Evolutionary conservation across 2,329 filamentous ascomycete genomes (phyloP), one percentile per base, ranked within the genome.

Genomic region (Trichoderma semiorbis): DNA sequence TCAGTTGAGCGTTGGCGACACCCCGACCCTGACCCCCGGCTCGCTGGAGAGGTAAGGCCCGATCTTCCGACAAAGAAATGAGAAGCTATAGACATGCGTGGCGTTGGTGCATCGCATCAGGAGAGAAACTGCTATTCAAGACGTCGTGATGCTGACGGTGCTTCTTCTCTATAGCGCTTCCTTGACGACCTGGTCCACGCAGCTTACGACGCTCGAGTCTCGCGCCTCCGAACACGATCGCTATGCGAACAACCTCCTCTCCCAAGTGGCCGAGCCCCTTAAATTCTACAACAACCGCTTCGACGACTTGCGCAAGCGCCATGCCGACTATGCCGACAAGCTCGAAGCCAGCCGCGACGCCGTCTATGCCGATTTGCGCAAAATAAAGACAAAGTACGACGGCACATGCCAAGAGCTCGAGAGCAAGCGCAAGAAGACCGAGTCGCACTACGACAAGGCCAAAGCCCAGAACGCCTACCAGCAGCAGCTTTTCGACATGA

Each of bases 151-250:
- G 55, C 71, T 72, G 60, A 72, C 61, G 32, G 5, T 43, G 12
- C 21, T 2, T 32, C 28, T 47, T 47, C 28, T 14, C 24, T 50
- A 61, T 71, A 93, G 95, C 80, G 96, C 96, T 68, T 98, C 95
- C 26, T 89, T 99, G 80, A 98, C 95, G 30, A 99, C 95, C 68
- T 99, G 96, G 96, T 92, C 93, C 14, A 96, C 95, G 5, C 96
- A 98, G 81, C 88, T 99, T 69, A 95, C 90, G 34, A 97, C 95
- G 0, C 87, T 98, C 75, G 97, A 99, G 83, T 89, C 91, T 57
- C 90, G 94, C 76, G 96, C 96, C 53, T 88, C 90, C 74, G 95
- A 98, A 81, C 95, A 98, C 82, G 95, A 98, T 76, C 89, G 90
- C 75, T 97, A 93, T 80, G 92, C 91, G 50, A 91, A 89, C 73